These are phyloP conservation scores for Clitopilus hobsonii DNA, from an alignment of 768 basidiomycete genomes.

Conservation along the genomic window DNA sequence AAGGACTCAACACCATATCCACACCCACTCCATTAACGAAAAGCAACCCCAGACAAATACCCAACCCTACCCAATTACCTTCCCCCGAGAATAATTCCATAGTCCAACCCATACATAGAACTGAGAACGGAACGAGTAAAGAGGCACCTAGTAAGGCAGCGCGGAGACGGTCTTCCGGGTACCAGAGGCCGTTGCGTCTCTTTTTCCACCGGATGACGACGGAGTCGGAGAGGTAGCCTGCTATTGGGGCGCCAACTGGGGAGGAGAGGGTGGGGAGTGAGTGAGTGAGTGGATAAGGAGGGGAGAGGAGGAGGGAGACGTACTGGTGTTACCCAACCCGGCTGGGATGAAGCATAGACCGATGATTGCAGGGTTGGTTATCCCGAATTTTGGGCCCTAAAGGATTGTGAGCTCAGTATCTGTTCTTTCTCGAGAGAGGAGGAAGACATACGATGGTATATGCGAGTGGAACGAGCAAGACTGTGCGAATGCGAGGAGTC, in stretches of 20 bases:
- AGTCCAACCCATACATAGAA: constrained; percentile 42
- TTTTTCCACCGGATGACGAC: constrained; percentile 44
- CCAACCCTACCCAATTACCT: constrained; percentile 46
- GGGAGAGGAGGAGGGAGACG: constrained; percentile 14
- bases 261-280: neutral
- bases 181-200: constrained; percentile 51
- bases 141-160: constrained; percentile 42
- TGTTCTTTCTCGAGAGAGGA: neutral
- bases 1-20: constrained; percentile 52
- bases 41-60: constrained; percentile 46
- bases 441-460: constrained; percentile 56
- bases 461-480: constrained; percentile 55
- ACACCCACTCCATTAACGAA: constrained; percentile 67
- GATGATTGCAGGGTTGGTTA: constrained; percentile 51
- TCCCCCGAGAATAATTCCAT: constrained; percentile 20
- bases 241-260: constrained; percentile 57
- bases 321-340: constrained; percentile 58
- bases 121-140: constrained; percentile 48
- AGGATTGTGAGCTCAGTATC: neutral
- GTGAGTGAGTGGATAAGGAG: neutral
- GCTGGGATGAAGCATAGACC: constrained; percentile 57
- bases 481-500: too few species aligned
- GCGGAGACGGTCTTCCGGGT: constrained; percentile 65
- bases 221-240: constrained; percentile 55
- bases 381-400: constrained; percentile 30